Conservation (phyloP, 2,329 filamentous ascomycete genomes). For the Fusarium sp. region DNA sequence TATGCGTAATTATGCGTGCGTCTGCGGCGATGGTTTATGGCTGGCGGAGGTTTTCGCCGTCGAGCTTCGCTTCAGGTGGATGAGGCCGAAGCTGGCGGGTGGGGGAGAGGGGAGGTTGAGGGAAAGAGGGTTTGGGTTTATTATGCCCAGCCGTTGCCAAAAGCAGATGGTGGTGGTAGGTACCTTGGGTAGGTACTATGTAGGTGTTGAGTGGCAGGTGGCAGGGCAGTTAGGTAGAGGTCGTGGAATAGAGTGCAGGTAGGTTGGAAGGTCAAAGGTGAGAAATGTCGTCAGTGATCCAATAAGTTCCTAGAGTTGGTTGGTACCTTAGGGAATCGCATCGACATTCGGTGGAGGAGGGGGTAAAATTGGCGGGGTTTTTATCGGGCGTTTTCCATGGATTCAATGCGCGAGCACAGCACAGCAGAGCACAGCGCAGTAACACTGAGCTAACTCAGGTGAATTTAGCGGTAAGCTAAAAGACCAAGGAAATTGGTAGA, state of each 20-base stretch:
- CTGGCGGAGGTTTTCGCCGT: conserved; percentile 17
- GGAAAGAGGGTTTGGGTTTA: conserved; percentile 32
- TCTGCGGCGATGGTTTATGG: conserved; percentile 15
- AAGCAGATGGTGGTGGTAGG: conserved; percentile 4
- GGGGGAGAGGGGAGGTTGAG: conserved; percentile 27
- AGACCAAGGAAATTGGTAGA: not conserved
- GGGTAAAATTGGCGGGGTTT: conserved; percentile 43
- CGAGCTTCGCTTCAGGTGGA: conserved; percentile 28
- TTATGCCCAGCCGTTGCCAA: conserved; percentile 23
- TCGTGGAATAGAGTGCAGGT: not conserved
- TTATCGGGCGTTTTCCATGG: conserved; percentile 36
- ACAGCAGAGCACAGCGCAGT: not conserved
- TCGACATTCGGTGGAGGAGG: conserved; percentile 34
- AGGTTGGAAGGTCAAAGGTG: conserved; percentile 30
- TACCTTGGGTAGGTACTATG: not conserved
- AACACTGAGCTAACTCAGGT: not conserved
- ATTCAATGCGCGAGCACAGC: conserved; percentile 8
- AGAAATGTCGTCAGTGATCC: conserved; percentile 51
- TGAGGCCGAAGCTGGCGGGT: conserved; percentile 32
- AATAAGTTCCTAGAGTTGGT: not conserved
- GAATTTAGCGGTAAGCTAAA: conserved; percentile 35
- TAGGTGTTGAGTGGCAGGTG: conserved; percentile 4
- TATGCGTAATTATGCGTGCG: conserved; percentile 6
- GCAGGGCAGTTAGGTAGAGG: not conserved
- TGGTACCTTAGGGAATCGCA: conserved; percentile 27